These are phyloP conservation scores for Periglandula ipomoeae DNA, from an alignment of 2,329 filamentous ascomycete species.

Conservation along the genomic window DNA sequence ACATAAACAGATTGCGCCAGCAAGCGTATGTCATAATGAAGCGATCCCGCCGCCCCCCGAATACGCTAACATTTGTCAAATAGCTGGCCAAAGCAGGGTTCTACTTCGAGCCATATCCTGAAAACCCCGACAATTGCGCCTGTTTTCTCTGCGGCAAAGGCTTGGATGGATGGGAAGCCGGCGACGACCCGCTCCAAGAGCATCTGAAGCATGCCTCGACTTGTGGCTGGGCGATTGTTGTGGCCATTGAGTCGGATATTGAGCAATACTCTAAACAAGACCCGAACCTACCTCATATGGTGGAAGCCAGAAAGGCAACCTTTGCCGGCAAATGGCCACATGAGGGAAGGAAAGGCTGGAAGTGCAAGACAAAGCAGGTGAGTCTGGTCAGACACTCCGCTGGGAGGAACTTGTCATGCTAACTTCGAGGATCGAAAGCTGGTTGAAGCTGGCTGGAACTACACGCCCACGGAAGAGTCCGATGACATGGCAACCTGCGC, in stretches of 20 bases:
- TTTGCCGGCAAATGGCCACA: conserved; percentile 86
- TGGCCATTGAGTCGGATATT: conserved; percentile 50
- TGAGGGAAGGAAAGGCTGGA: conserved; percentile 79
- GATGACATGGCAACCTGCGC: conserved; percentile 86
- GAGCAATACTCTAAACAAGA: conserved; percentile 60
- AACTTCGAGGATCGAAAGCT: conserved; percentile 42
- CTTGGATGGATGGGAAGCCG: conserved; percentile 85
- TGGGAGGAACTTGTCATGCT: not conserved
- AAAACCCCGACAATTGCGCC: conserved; percentile 75
- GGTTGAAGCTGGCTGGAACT: conserved; percentile 89
- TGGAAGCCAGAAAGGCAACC: conserved; percentile 70
- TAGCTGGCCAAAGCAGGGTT: conserved; percentile 89
- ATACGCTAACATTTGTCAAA: conserved; percentile 14
- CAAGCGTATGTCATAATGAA: conserved; percentile 17
- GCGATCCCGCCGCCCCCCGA: not conserved
- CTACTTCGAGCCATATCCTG: conserved; percentile 68
- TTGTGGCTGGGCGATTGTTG: conserved; percentile 80
- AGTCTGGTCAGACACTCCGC: conserved; percentile 10
- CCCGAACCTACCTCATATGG: conserved; percentile 61
- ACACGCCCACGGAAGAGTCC: conserved; percentile 72
- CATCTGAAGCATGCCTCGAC: conserved; percentile 74
- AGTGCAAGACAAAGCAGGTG: conserved; percentile 82
- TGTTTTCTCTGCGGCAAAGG: conserved; percentile 82
- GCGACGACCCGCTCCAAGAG: conserved; percentile 74
- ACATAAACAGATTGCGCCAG: conserved; percentile 38